Evolutionary conservation across 257 asterid species (phyloP).

Genomic region (Solanum ahanhuiri): DNA sequence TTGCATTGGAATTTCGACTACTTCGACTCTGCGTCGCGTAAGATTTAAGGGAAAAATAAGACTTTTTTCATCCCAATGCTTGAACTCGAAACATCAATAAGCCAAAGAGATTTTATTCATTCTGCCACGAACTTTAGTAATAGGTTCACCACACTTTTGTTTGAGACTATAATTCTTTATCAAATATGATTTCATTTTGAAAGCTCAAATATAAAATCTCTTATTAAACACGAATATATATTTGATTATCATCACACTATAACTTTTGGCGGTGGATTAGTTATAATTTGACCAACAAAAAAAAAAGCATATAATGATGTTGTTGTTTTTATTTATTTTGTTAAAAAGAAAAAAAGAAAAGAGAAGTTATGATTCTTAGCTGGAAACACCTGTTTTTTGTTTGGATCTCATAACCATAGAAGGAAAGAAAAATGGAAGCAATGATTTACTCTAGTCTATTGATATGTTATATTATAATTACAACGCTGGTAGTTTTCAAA

Average conservation of each 20-base stretch:
- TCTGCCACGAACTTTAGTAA: no score
- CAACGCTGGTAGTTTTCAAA: no score
- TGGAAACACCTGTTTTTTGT: neutral
- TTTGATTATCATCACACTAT: neutral
- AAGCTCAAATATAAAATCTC: neutral
- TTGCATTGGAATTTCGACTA: neutral
- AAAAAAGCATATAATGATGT: neutral
- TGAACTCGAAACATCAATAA: neutral
- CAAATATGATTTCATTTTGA: neutral
- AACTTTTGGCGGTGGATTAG: neutral
- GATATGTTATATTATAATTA: no score
- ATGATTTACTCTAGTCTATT: neutral
- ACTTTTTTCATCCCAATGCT: neutral
- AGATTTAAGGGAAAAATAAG: neutral
- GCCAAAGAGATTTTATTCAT: neutral
- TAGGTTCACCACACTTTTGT: neutral
- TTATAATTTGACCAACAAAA: neutral
- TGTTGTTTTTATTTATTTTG: neutral
- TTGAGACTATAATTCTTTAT: neutral
- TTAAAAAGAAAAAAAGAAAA: neutral
- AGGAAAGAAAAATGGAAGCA: neutral
- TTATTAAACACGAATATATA: neutral
- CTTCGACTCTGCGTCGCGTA: neutral
- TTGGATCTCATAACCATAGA: neutral
- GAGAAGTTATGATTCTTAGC: neutral